Evolutionary conservation across 345 rosid species (phyloP).

Genomic region (Camelina laxa): DNA sequence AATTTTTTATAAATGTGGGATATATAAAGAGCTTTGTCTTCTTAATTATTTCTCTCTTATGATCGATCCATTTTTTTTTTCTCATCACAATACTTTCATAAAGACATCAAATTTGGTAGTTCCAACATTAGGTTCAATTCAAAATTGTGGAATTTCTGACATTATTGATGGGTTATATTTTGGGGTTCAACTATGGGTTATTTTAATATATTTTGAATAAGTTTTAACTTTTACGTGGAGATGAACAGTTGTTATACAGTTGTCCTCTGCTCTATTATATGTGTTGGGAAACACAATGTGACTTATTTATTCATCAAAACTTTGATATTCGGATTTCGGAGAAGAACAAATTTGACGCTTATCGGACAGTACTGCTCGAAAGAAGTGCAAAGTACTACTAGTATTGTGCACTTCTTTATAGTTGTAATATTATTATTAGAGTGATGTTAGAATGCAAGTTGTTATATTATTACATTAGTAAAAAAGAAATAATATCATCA

Average conservation of each 20-base stretch:
- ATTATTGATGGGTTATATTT: neutral
- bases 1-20: too few species aligned
- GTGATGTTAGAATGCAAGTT: constrained; percentile 22
- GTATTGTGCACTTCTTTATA: constrained; percentile 28
- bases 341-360: constrained; percentile 34
- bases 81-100: neutral
- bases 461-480: neutral
- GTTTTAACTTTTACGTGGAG: constrained; percentile 10
- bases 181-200: neutral
- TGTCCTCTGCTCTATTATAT: constrained; percentile 11
- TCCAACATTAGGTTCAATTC: neutral
- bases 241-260: constrained; percentile 35
- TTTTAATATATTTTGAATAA: neutral
- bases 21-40: neutral
- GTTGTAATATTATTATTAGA: constrained; percentile 20
- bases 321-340: neutral
- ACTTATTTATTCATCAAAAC: constrained; percentile 20
- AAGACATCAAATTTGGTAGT: neutral
- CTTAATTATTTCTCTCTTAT: neutral
- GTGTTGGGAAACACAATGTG: constrained; percentile 20
- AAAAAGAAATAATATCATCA: neutral
- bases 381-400: too few species aligned
- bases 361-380: too few species aligned
- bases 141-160: neutral
- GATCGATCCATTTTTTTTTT: neutral